These are phyloP conservation scores for Pythium pyrilobum DNA, from an alignment of 352 stramenopile species.

Conservation along the genomic window DNA sequence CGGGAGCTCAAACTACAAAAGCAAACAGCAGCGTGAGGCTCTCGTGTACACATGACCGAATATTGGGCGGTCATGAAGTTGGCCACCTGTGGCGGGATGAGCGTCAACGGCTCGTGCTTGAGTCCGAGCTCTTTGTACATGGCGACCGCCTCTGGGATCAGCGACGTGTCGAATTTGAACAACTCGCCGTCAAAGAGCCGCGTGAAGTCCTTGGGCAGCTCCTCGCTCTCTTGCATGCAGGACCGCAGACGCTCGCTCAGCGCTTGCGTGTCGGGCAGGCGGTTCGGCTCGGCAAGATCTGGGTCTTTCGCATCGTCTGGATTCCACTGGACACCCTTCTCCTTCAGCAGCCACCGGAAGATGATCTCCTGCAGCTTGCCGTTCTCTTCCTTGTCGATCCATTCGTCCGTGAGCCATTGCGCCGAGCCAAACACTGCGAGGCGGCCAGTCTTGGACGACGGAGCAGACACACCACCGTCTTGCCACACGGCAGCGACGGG, in stretches of 20 bases:
- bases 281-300: conserved; percentile 86
- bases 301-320: conserved; percentile 71
- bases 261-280: conserved; percentile 91
- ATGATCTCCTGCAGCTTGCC: conserved; percentile 90
- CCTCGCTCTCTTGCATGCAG: conserved; percentile 94
- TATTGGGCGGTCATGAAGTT: not conserved
- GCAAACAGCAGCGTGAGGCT: not conserved
- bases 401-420: conserved; percentile 94
- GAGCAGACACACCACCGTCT: conserved; percentile 59
- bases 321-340: conserved; percentile 66
- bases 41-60: not conserved
- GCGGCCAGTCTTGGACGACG: conserved; percentile 55
- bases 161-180: conserved; percentile 94
- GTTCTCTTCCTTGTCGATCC: conserved; percentile 95
- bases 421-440: conserved; percentile 89
- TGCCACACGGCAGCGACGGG: conserved; percentile 90
- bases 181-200: conserved; percentile 91
- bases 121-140: conserved; percentile 91
- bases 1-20: conserved; percentile 89
- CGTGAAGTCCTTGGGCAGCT: conserved; percentile 93
- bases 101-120: conserved; percentile 92
- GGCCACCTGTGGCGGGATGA: conserved; percentile 88
- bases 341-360: conserved; percentile 91
- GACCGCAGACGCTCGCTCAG: conserved; percentile 90
- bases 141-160: conserved; percentile 92